Conservation (phyloP, 2,329 filamentous ascomycete genomes). For the Rhexocercosporidium sp. region DNA sequence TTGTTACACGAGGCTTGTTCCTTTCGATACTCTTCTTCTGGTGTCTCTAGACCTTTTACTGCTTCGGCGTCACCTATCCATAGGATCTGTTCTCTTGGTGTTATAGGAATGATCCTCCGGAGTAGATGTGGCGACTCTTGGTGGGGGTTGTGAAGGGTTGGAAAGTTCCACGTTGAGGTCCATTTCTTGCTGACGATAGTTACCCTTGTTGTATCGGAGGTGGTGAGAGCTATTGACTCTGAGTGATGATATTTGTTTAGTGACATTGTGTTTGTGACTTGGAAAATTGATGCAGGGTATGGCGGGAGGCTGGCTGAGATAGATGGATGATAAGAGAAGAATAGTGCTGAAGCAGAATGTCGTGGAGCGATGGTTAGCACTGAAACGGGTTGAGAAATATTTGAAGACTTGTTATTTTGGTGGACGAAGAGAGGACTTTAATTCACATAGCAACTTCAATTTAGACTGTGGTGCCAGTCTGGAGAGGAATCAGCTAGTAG, state of each 20-base stretch:
- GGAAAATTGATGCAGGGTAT: not conserved
- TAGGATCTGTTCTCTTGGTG: not conserved
- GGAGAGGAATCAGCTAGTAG: too few relatives aligned
- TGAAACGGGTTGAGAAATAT: too few relatives aligned
- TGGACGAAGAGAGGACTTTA: not conserved
- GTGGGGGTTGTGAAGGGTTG: not conserved
- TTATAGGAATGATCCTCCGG: not conserved
- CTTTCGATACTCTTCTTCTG: too few relatives aligned
- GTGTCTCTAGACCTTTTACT: too few relatives aligned
- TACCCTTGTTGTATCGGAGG: not conserved
- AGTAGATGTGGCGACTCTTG: not conserved
- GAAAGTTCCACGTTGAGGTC: not conserved
- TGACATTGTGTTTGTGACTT: not conserved
- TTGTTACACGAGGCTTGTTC: too few relatives aligned
- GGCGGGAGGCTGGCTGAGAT: not conserved
- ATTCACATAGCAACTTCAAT: too few relatives aligned
- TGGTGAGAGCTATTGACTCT: not conserved
- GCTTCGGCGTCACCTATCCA: not conserved
- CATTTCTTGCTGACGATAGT: not conserved
- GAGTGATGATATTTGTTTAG: not conserved
- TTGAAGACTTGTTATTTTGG: not conserved
- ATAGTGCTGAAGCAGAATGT: too few relatives aligned
- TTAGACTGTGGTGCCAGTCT: too few relatives aligned
- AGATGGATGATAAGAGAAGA: not conserved
- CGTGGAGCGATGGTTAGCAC: too few relatives aligned